Percentiles rank a stretch among this genome's conserved stretches.
Conservation (phyloP, 2,329 filamentous ascomycete species). For the Epichloe bromicola region DNA sequence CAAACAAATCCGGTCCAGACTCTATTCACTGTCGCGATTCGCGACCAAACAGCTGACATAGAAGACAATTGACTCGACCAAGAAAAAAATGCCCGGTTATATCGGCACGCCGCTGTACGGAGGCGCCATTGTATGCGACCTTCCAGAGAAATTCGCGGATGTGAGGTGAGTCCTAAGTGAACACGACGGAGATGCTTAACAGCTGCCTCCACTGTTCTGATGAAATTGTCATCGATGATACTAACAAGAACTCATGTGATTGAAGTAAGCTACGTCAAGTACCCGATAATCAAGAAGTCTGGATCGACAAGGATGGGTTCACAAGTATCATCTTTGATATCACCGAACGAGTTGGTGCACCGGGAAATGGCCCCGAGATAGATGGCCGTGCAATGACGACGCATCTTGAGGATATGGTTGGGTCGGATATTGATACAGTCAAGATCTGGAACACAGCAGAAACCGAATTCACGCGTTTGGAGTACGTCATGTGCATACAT, state of each 20-base stretch:
- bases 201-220: not conserved
- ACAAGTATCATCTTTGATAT: slow-evolving; percentile 86
- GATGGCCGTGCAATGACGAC: slow-evolving; percentile 58
- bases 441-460: slow-evolving; percentile 54
- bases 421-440: slow-evolving; percentile 47
- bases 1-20: not conserved
- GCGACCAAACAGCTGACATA: not conserved
- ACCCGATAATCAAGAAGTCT: slow-evolving; percentile 85
- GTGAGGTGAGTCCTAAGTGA: slow-evolving; percentile 43
- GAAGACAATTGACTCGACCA: not conserved
- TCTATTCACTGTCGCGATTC: not conserved
- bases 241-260: slow-evolving; percentile 1
- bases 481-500: slow-evolving; percentile 23
- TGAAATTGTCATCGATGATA: not conserved
- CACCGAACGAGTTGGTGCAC: slow-evolving; percentile 58
- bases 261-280: slow-evolving; percentile 58
- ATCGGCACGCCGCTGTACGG: slow-evolving; percentile 52
- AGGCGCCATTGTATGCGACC: slow-evolving; percentile 55
- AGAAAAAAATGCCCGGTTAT: slow-evolving; percentile 36
- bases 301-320: slow-evolving; percentile 70
- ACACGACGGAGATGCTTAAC: slow-evolving; percentile 11
- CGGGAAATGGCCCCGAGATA: slow-evolving; percentile 41
- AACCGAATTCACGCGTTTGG: slow-evolving; percentile 43
- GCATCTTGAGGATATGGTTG: slow-evolving; percentile 57
- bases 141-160: slow-evolving; percentile 56